Conservation (phyloP, 2,329 filamentous ascomycete genomes). For the Colletotrichum tanaceti region DNA sequence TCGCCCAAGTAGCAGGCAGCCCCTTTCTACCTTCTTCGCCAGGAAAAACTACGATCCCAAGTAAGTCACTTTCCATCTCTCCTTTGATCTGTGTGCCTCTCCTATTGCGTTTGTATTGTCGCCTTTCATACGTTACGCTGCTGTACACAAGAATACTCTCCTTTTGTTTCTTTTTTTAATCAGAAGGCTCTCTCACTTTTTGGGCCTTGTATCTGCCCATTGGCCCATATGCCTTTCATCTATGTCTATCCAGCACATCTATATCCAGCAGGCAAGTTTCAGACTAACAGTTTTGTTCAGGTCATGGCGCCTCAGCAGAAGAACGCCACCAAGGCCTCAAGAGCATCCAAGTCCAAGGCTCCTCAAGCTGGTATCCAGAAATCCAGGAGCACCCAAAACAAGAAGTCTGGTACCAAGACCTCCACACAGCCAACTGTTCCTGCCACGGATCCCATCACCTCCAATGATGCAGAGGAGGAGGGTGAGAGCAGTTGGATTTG, state of each 20-base stretch:
- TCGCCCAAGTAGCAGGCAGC: too few relatives aligned
- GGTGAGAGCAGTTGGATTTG: background rate
- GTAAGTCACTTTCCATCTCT: constrained; percentile 7
- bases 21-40: too few relatives aligned
- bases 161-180: too few relatives aligned
- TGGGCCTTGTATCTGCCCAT: too few relatives aligned
- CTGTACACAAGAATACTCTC: accelerated
- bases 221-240: background rate
- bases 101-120: accelerated
- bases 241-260: accelerated
- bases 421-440: background rate
- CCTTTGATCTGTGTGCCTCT: background rate
- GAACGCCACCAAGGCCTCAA: background rate
- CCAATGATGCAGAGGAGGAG: background rate
- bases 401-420: background rate
- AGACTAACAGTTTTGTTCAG: background rate
- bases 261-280: too few relatives aligned
- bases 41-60: background rate
- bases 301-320: constrained; percentile 1
- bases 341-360: background rate
- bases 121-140: background rate
- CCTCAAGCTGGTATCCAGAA: constrained; percentile 1
- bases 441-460: background rate
- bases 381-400: background rate
- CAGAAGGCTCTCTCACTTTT: background rate